Evolutionary conservation across 352 stramenopile species (phyloP).

Genomic region (Phytophthora pseudosyringae): DNA sequence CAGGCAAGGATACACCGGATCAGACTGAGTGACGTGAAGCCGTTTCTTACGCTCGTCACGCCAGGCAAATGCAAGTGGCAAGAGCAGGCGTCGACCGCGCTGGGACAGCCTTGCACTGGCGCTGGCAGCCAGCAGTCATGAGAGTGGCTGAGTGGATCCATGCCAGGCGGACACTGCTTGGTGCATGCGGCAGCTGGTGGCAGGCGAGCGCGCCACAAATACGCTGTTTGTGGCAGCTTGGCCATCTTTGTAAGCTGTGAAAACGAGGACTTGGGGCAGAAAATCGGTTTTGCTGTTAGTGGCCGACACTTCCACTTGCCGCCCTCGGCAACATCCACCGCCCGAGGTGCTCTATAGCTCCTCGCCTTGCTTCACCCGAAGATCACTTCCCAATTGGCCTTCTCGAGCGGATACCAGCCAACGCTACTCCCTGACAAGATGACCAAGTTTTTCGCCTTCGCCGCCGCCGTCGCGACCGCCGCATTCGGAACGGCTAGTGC

Average conservation of each 20-base stretch:
- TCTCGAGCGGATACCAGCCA: conserved; percentile 24
- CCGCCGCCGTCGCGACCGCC: conserved; percentile 23
- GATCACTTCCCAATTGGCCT: conserved; percentile 38
- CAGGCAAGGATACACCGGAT: conserved; percentile 36
- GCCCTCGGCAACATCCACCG: conserved; percentile 6
- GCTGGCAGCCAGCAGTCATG: conserved; percentile 21
- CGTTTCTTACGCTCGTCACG: conserved; percentile 31
- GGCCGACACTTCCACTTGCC: conserved; percentile 8
- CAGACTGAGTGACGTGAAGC: conserved; percentile 29
- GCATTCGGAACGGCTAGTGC: conserved; percentile 22
- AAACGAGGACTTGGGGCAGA: conserved; percentile 3
- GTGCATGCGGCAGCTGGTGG: conserved; percentile 19
- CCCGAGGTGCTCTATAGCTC: conserved; percentile 12
- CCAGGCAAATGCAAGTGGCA: conserved; percentile 15
- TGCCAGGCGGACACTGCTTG: conserved; percentile 13
- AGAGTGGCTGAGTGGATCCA: conserved; percentile 39
- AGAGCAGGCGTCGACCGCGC: not conserved
- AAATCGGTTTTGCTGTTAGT: conserved; percentile 29
- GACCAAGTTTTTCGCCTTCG: conserved; percentile 48
- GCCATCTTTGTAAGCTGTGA: conserved; percentile 28
- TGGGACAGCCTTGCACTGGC: conserved; percentile 15
- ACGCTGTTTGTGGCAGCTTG: conserved; percentile 17
- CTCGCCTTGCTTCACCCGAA: not conserved
- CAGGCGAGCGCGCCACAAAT: conserved; percentile 14
- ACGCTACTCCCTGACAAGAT: conserved; percentile 33